Conservation (phyloP, 2,329 filamentous ascomycete species). For the Cladosporium oxysporum region DNA sequence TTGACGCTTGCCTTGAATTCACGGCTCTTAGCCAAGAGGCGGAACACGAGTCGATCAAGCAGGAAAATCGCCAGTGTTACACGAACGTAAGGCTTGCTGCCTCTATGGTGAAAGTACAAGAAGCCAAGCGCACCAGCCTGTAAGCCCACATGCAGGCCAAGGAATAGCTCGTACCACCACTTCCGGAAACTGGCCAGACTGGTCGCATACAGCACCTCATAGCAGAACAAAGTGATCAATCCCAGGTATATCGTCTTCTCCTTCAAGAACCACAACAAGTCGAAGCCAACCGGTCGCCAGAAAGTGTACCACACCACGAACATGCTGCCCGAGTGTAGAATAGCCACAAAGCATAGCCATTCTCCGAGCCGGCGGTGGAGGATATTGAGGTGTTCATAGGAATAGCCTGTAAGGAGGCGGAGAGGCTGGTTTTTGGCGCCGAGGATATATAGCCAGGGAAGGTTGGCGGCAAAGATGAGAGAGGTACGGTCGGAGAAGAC, state of each 20-base stretch:
- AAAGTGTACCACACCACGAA: constrained; percentile 56
- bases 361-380: constrained; percentile 66
- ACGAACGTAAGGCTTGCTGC: constrained; percentile 55
- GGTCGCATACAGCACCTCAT: constrained; percentile 63
- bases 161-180: constrained; percentile 64
- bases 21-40: constrained; percentile 55
- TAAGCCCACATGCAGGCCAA: constrained; percentile 59
- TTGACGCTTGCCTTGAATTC: constrained; percentile 52
- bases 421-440: constrained; percentile 68
- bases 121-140: constrained; percentile 58
- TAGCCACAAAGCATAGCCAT: constrained; percentile 60
- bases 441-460: constrained; percentile 61
- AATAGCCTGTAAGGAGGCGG: constrained; percentile 61
- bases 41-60: constrained; percentile 59
- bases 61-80: constrained; percentile 58
- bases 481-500: constrained; percentile 61
- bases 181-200: constrained; percentile 61
- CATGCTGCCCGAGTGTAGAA: constrained; percentile 60
- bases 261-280: constrained; percentile 53
- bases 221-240: constrained; percentile 57
- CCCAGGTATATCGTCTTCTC: constrained; percentile 57
- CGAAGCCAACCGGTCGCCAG: constrained; percentile 50
- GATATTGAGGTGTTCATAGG: constrained; percentile 67
- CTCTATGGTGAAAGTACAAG: constrained; percentile 61
- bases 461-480: constrained; percentile 53